A percentile compares a stretch with the other conserved stretches of the same genome.
Conservation (phyloP, 2,329 filamentous ascomycete genomes). For the Alternaria hordeiaustralica region DNA sequence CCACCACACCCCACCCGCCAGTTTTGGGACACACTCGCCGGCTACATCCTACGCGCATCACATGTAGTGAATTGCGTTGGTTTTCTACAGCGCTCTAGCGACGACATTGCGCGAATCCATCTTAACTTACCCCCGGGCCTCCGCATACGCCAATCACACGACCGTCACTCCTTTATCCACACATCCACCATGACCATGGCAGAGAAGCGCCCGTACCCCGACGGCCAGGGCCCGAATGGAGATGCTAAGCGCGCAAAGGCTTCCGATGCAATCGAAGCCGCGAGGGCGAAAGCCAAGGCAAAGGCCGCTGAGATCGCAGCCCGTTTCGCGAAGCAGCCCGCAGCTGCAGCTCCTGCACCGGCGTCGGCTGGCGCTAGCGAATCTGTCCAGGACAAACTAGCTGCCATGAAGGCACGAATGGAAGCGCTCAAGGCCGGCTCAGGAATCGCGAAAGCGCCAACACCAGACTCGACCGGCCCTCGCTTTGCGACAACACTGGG, state of each 20-base stretch:
- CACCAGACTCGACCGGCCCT: constrained; percentile 53
- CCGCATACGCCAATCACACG: constrained; percentile 3
- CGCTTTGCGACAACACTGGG: constrained; percentile 63
- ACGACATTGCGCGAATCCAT: constrained; percentile 1
- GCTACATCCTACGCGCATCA: background rate
- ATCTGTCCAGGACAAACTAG: constrained; percentile 33
- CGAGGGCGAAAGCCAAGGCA: constrained; percentile 43
- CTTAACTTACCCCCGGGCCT: constrained; percentile 5
- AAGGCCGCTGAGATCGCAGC: constrained; percentile 45
- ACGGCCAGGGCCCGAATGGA: constrained; percentile 36
- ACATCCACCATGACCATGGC: constrained; percentile 38
- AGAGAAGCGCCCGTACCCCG: constrained; percentile 53
- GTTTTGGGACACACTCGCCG: background rate
- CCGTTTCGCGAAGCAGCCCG: constrained; percentile 35
- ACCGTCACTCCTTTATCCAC: background rate
- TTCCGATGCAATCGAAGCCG: constrained; percentile 36
- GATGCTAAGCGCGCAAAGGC: constrained; percentile 51
- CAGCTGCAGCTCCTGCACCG: constrained; percentile 16
- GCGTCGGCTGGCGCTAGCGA: constrained; percentile 18
- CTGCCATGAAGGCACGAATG: constrained; percentile 38
- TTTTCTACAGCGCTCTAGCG: background rate
- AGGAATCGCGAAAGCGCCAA: constrained; percentile 61
- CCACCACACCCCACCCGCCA: background rate
- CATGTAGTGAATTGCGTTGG: background rate
- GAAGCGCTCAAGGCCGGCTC: constrained; percentile 60